Percentiles rank a stretch among this genome's conserved stretches.
phyloP scores from a whole-genome alignment of 768 basidiomycete species.

The Leucocoprinus leucothites region DNA sequence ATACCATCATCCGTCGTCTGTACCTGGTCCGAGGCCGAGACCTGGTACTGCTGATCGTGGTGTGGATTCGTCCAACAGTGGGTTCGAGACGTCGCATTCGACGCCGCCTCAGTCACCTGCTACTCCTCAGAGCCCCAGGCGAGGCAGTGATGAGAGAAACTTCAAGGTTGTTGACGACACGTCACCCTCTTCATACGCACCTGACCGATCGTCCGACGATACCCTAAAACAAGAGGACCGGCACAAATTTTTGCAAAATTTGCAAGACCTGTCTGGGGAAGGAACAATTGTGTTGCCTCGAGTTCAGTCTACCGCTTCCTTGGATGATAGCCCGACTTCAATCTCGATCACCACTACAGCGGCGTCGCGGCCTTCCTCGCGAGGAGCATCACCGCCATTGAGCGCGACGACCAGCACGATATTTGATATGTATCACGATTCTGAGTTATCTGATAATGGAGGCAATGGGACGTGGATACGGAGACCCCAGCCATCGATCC shows the following conservation, averaged over 20 bases:
- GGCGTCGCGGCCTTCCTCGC: slow-evolving; percentile 5
- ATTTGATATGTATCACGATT: slow-evolving; percentile 10
- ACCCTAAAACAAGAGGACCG: slow-evolving; percentile 31
- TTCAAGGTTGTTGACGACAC: slow-evolving; percentile 20
- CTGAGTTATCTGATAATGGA: slow-evolving; percentile 8
- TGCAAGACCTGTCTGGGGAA: slow-evolving; percentile 20
- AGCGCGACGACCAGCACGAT: slow-evolving; percentile 6
- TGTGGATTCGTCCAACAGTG: slow-evolving; percentile 30
- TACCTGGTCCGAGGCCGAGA: slow-evolving; percentile 28
- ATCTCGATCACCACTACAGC: slow-evolving; percentile 11
- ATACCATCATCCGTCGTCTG: slow-evolving; percentile 19
- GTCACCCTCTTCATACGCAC: slow-evolving; percentile 16
- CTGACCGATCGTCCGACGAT: slow-evolving; percentile 20
- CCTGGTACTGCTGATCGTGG: slow-evolving; percentile 28
- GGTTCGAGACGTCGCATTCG: slow-evolving; percentile 39
- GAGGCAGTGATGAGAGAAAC: background rate
- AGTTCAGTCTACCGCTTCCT: background rate
- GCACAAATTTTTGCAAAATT: slow-evolving; percentile 20
- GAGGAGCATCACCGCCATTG: slow-evolving; percentile 5
- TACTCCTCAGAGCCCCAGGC: slow-evolving; percentile 44
- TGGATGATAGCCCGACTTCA: background rate
- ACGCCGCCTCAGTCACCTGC: slow-evolving; percentile 65
- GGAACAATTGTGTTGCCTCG: slow-evolving; percentile 22
- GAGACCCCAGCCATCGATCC: background rate
- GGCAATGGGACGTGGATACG: slow-evolving; percentile 12